Conservation (phyloP, 441 rosid genomes). For the Syzygium malaccense region DNA sequence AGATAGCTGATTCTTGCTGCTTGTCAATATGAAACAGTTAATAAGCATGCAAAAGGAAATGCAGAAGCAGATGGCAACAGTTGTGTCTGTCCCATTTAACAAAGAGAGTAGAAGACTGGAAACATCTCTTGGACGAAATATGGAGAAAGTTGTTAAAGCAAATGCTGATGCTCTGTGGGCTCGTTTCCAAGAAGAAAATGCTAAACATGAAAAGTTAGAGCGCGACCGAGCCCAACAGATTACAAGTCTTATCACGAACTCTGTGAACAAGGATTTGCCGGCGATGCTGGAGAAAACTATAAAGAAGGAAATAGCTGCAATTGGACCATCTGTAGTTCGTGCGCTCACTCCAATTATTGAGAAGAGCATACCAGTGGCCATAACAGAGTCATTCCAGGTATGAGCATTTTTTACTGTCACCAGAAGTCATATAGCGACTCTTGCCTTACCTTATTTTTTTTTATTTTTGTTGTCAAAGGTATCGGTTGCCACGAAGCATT, state of each 20-base stretch:
- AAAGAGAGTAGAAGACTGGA: slow-evolving; percentile 49
- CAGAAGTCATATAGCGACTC: background rate
- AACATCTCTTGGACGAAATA: slow-evolving; percentile 36
- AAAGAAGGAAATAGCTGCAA: slow-evolving; percentile 34
- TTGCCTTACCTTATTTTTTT: background rate
- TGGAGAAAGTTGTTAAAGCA: slow-evolving; percentile 40
- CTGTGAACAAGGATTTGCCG: slow-evolving; percentile 32
- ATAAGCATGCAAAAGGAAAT: slow-evolving; percentile 37
- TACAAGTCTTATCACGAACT: slow-evolving; percentile 30
- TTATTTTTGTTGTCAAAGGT: background rate
- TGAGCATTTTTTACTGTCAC: slow-evolving; percentile 1
- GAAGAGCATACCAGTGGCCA: slow-evolving; percentile 29
- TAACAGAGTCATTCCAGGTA: slow-evolving; percentile 46
- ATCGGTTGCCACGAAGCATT: background rate
- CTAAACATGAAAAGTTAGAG: slow-evolving; percentile 38
- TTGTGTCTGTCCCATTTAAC: slow-evolving; percentile 30
- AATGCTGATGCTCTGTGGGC: slow-evolving; percentile 45
- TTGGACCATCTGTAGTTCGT: slow-evolving; percentile 36
- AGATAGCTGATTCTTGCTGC: background rate
- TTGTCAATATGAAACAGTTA: slow-evolving; percentile 14
- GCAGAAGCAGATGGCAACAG: slow-evolving; percentile 37
- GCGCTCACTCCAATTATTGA: slow-evolving; percentile 30
- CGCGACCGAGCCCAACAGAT: slow-evolving; percentile 35
- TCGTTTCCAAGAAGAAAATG: slow-evolving; percentile 39
- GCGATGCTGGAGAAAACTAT: slow-evolving; percentile 31